These are phyloP conservation scores for Pyricularia sp. DNA, from an alignment of 2,329 filamentous ascomycete genomes.

Conservation along the genomic window DNA sequence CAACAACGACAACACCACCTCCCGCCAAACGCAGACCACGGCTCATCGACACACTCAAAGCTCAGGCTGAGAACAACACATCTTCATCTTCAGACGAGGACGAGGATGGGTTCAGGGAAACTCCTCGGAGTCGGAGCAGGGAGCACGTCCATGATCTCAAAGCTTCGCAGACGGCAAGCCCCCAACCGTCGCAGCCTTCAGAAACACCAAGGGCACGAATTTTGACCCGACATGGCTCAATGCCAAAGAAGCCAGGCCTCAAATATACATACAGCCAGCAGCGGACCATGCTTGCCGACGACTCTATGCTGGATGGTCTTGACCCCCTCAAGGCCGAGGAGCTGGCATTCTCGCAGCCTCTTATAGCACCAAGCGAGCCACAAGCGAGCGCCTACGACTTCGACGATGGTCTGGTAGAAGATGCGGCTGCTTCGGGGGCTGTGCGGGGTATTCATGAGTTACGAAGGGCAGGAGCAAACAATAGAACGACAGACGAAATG, in stretches of 20 bases:
- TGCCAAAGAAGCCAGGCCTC: slow-evolving; percentile 21
- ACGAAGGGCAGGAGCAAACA: slow-evolving; percentile 56
- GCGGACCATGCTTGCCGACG: slow-evolving; percentile 25
- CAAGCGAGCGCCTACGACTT: slow-evolving; percentile 20
- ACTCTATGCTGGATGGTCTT: slow-evolving; percentile 12
- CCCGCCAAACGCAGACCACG: slow-evolving; percentile 14
- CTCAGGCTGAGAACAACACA: slow-evolving; percentile 24
- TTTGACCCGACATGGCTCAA: slow-evolving; percentile 13
- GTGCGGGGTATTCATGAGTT: slow-evolving; percentile 58
- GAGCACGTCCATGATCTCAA: not conserved
- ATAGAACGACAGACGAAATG: slow-evolving; percentile 56
- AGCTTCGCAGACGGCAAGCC: not conserved
- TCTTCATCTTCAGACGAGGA: slow-evolving; percentile 6
- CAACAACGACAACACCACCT: slow-evolving; percentile 2
- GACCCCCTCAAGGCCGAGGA: slow-evolving; percentile 13
- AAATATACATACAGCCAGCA: slow-evolving; percentile 29
- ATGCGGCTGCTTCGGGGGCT: slow-evolving; percentile 32
- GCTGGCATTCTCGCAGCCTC: slow-evolving; percentile 14
- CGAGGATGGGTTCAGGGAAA: slow-evolving; percentile 12
- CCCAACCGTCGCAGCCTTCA: not conserved
- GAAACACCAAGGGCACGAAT: slow-evolving; percentile 11
- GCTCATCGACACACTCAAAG: slow-evolving; percentile 32
- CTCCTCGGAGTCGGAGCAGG: slow-evolving; percentile 6
- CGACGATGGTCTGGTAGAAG: slow-evolving; percentile 33
- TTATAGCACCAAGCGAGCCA: slow-evolving; percentile 14